phyloP scores from a whole-genome alignment of 1,284 basidiomycete species.

The Pseudozyma tsukubaensis region DNA sequence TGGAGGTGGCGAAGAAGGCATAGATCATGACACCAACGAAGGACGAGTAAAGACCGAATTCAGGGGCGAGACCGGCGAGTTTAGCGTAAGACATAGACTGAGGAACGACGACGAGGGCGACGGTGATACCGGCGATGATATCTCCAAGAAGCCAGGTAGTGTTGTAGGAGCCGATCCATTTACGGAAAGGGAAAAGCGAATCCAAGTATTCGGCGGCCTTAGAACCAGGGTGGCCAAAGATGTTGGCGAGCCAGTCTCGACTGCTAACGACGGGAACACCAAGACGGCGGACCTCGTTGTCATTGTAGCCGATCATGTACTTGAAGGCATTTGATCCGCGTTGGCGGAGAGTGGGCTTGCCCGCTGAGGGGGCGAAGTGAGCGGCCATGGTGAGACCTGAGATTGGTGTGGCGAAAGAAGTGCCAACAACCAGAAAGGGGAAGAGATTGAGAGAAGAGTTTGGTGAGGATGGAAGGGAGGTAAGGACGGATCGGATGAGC shows the following conservation, averaged over 20 bases:
- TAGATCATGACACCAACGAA: slow-evolving; percentile 88
- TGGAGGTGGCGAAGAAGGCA: slow-evolving; percentile 68
- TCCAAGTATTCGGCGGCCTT: slow-evolving; percentile 58
- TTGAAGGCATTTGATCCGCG: slow-evolving; percentile 37
- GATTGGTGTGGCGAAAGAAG: slow-evolving; percentile 9
- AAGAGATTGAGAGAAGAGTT: neutral
- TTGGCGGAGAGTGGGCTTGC: slow-evolving; percentile 23
- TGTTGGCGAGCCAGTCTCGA: slow-evolving; percentile 56
- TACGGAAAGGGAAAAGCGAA: slow-evolving; percentile 67
- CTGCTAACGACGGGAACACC: slow-evolving; percentile 66
- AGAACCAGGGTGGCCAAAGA: slow-evolving; percentile 44
- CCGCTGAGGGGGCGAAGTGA: slow-evolving; percentile 12
- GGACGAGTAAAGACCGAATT: slow-evolving; percentile 95
- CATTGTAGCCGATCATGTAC: slow-evolving; percentile 59
- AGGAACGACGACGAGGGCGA: slow-evolving; percentile 68
- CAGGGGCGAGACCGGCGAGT: slow-evolving; percentile 83
- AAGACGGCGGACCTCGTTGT: slow-evolving; percentile 63
- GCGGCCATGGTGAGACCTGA: slow-evolving; percentile 21
- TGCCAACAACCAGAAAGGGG: slow-evolving; percentile 4
- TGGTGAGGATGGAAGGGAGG: neutral
- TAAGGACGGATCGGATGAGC: slow-evolving; percentile 4
- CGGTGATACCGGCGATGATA: slow-evolving; percentile 69
- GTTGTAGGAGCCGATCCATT: slow-evolving; percentile 69
- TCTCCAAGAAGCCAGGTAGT: slow-evolving; percentile 68
- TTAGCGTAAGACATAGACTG: slow-evolving; percentile 73